phyloP scores from a whole-genome alignment of 2,329 filamentous ascomycete genomes.

The Fusarium virguliforme region DNA sequence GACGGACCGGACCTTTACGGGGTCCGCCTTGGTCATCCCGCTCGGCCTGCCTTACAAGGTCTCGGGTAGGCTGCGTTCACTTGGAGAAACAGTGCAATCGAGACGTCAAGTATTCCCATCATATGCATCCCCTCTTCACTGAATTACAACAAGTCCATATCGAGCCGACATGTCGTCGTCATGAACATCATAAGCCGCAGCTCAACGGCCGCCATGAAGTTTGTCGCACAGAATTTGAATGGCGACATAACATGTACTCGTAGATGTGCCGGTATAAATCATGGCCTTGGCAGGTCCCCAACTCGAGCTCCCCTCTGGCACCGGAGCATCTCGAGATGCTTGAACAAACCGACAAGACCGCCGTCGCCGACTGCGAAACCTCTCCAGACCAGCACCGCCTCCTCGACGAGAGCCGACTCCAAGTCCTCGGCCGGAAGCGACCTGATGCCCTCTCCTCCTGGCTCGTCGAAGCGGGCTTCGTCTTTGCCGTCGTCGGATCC shows the following conservation, averaged over 20 bases:
- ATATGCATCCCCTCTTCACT: not conserved
- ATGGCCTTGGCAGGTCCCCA: not conserved
- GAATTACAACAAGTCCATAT: not conserved
- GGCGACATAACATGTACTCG: not conserved
- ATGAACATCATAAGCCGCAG: not conserved
- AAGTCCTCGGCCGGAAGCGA: constrained; percentile 74
- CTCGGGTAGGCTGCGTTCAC: not conserved
- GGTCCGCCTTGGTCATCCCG: not conserved
- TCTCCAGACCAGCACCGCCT: constrained; percentile 12
- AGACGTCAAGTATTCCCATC: not conserved
- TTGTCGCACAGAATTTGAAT: not conserved
- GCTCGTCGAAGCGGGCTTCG: constrained; percentile 73
- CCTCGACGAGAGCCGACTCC: constrained; percentile 60
- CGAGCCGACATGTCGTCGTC: not conserved
- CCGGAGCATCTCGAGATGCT: not conserved
- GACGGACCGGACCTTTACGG: not conserved
- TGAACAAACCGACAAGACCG: not conserved
- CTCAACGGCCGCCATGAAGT: not conserved
- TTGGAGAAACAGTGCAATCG: not conserved
- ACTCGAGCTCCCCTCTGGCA: not conserved
- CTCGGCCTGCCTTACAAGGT: not conserved
- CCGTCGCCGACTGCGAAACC: not conserved
- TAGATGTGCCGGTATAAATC: not conserved
- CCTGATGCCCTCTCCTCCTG: constrained; percentile 69
- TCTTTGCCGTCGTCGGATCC: constrained; percentile 74